Evolutionary conservation across 23 red algal species (phyloP), one percentile per base, ranked within the genome.

Genomic region (Gracilaria vermiculophylla): DNA sequence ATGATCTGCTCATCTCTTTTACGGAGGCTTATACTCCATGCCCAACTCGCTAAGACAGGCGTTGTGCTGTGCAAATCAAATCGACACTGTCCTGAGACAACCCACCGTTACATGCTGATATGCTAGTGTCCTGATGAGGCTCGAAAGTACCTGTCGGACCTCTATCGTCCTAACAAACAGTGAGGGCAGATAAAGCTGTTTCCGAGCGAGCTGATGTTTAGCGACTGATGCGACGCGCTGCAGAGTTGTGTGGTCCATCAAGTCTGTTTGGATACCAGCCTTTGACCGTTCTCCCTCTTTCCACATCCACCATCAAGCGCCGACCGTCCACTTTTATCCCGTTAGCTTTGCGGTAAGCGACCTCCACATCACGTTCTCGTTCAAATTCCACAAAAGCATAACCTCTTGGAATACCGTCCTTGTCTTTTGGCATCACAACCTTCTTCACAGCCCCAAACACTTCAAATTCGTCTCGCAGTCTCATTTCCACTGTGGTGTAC

Each of bases 321-420:
- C 83, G 42, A 35, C 95, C 95, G 33, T 94, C 95, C 2, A 97
- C 50, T 52, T 72, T 56, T 32, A 86, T 80, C 31, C 95, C 95
- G 35, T 94, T 83, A 0, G 76, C 76, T 27, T 62, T 39, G 21
- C 78, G 76, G 23, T 62, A 81, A 23, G 95, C 95, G 40, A 57
- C 77, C 41, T 85, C 71, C 16, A 80, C 39, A 71, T 94, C 95
- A 41, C 81, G 32, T 76, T 97, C 90, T 60, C 52, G 57, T 65
- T 85, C 77, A 41, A 93, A 97, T 76, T 97, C 95, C 4, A 97
- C 79, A 78, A 97, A 97, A 16, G 95, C 95, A 71, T 93, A 97
- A 27, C 81, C 79, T 19, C 79, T 60, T 20, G 89, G 83, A 67
- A 93, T 62, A 8, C 57, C 82, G 2, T 67, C 40, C 14, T 35